Conservation (phyloP, 108 stramenopile species). For the Cyclotella baltica region DNA sequence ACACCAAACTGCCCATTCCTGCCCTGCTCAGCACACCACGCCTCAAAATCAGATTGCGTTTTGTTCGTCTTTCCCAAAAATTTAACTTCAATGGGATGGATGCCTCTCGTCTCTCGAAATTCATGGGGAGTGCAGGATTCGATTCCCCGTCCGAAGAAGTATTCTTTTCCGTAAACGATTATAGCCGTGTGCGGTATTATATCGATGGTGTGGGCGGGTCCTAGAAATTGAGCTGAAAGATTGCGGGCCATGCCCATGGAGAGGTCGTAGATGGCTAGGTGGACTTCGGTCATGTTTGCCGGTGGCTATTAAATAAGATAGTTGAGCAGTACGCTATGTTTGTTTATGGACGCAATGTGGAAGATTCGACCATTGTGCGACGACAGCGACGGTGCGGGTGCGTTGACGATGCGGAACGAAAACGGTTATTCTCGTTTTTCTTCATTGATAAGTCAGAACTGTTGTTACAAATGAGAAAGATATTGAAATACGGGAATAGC, state of each 20-base stretch:
- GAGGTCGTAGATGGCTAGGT: conserved; percentile 80
- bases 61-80: conserved; percentile 59
- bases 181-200: conserved; percentile 81
- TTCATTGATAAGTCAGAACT: too few relatives aligned
- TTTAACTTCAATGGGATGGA: conserved; percentile 63
- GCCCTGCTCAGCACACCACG: conserved; percentile 58
- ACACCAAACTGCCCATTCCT: conserved; percentile 44
- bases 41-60: conserved; percentile 68
- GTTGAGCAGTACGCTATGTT: too few relatives aligned
- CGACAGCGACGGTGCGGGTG: too few relatives aligned
- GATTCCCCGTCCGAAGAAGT: conserved; percentile 82
- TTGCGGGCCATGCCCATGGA: conserved; percentile 75
- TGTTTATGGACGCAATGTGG: too few relatives aligned
- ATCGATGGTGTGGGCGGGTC: conserved; percentile 70
- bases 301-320: too few relatives aligned
- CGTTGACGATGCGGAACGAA: too few relatives aligned
- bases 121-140: conserved; percentile 51
- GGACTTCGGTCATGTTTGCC: conserved; percentile 49
- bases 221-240: conserved; percentile 74
- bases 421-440: too few relatives aligned
- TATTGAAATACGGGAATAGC: too few relatives aligned
- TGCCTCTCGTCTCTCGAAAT: conserved; percentile 59
- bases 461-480: too few relatives aligned
- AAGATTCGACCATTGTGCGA: too few relatives aligned
- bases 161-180: conserved; percentile 71